Conservation (phyloP, 2,329 filamentous ascomycete genomes). For the Neopestalotiopsis rosae region DNA sequence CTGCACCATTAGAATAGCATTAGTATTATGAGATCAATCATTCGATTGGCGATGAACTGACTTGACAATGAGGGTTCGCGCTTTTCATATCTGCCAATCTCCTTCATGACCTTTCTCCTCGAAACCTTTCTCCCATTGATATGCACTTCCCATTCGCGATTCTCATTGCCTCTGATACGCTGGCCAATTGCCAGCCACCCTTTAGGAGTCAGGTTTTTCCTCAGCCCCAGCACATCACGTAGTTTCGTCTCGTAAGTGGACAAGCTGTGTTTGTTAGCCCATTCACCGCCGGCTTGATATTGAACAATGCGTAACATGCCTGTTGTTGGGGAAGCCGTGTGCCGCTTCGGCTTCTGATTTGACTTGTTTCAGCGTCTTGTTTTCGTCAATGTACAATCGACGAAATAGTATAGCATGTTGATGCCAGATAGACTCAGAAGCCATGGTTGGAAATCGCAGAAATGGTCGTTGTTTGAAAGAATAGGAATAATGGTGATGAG, state of each 20-base stretch:
- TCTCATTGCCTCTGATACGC: neutral
- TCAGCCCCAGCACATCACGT: neutral
- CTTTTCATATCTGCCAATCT: slow-evolving; percentile 1
- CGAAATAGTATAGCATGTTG: neutral
- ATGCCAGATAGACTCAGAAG: neutral
- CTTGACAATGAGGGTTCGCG: neutral
- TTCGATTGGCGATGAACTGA: neutral
- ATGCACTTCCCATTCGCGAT: neutral
- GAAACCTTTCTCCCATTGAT: neutral
- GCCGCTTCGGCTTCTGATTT: neutral
- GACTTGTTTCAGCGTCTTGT: neutral
- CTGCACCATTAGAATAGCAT: too few relatives aligned
- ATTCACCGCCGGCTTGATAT: too few relatives aligned
- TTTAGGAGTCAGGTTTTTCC: neutral
- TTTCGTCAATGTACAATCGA: neutral
- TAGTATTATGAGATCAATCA: too few relatives aligned
- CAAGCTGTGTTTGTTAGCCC: neutral
- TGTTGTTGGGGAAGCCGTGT: neutral
- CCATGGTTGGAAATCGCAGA: neutral
- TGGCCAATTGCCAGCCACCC: neutral
- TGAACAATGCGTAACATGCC: neutral
- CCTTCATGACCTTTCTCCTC: neutral
- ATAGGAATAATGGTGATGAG: too few relatives aligned
- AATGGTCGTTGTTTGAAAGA: neutral
- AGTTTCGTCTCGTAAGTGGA: slow-evolving; percentile 4